Evolutionary conservation across 2,329 filamentous ascomycete genomes (phyloP).

Genomic region (Emergomyces pasteurianus): DNA sequence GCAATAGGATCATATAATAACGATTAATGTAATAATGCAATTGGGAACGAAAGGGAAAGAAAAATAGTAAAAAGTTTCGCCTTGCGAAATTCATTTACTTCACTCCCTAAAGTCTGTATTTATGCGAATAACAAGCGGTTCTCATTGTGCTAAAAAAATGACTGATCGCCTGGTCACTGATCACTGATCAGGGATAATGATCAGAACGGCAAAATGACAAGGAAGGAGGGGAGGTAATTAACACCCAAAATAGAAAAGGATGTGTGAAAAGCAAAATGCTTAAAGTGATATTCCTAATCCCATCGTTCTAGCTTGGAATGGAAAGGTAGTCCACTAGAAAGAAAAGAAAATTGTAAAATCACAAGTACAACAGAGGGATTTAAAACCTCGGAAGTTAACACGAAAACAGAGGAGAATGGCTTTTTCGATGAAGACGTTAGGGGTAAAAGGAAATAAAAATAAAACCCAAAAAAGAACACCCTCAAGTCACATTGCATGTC

Average conservation of each 20-base stretch:
- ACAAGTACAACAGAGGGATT: not conserved
- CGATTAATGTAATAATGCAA: not conserved
- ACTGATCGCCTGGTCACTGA: too few species aligned
- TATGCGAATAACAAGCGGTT: not conserved
- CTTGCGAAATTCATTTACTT: not conserved
- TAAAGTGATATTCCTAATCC: not conserved
- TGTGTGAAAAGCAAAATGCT: not conserved
- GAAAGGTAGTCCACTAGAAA: not conserved
- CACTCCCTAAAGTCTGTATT: not conserved
- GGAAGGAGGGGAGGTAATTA: too few species aligned
- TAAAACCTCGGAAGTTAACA: not conserved
- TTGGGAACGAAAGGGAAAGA: not conserved
- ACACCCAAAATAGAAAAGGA: not conserved
- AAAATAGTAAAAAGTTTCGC: not conserved
- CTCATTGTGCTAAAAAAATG: not conserved
- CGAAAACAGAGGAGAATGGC: not conserved
- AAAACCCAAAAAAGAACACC: not conserved
- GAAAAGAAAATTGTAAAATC: not conserved
- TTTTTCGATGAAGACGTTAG: not conserved
- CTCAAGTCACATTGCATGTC: not conserved
- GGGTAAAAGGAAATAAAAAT: not conserved
- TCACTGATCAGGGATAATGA: too few species aligned
- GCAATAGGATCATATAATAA: not conserved
- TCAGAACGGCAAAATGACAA: not conserved
- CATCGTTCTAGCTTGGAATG: not conserved